Evolutionary conservation across 2,329 filamentous ascomycete species (phyloP).

Genomic region (Fusarium pseudocircinatum): DNA sequence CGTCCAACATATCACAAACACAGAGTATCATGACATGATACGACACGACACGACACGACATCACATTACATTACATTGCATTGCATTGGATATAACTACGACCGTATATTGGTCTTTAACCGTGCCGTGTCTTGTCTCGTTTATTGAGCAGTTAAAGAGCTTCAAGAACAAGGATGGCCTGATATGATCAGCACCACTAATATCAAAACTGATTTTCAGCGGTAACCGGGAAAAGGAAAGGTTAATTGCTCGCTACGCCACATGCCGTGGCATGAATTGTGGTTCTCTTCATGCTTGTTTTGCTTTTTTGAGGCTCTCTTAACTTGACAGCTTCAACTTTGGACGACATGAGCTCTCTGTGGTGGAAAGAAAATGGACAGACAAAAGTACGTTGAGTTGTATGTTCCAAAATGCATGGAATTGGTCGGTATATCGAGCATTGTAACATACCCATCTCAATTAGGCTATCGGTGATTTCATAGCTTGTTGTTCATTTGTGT

Average conservation of each 20-base stretch:
- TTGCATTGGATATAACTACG: not conserved
- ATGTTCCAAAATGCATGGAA: not conserved
- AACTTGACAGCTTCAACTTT: not conserved
- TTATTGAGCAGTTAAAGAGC: not conserved
- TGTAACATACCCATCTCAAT: not conserved
- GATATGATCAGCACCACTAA: not conserved
- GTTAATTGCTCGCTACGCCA: not conserved
- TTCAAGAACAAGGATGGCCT: slow-evolving; percentile 4
- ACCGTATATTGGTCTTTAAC: not conserved
- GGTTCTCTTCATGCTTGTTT: not conserved
- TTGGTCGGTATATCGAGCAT: not conserved
- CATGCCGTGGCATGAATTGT: not conserved
- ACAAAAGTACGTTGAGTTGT: not conserved
- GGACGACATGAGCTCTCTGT: not conserved
- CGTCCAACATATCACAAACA: not conserved
- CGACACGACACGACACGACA: not conserved
- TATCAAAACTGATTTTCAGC: not conserved
- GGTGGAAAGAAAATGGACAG: not conserved
- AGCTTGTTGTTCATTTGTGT: not conserved
- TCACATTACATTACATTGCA: not conserved
- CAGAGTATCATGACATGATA: not conserved
- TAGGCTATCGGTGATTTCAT: not conserved
- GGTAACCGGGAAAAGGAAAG: slow-evolving; percentile 4
- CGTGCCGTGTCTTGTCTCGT: not conserved
- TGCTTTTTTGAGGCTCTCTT: slow-evolving; percentile 27